Evolutionary conservation across 2,329 filamentous ascomycete species (phyloP).

Genomic region (Hypoxylon sp.): DNA sequence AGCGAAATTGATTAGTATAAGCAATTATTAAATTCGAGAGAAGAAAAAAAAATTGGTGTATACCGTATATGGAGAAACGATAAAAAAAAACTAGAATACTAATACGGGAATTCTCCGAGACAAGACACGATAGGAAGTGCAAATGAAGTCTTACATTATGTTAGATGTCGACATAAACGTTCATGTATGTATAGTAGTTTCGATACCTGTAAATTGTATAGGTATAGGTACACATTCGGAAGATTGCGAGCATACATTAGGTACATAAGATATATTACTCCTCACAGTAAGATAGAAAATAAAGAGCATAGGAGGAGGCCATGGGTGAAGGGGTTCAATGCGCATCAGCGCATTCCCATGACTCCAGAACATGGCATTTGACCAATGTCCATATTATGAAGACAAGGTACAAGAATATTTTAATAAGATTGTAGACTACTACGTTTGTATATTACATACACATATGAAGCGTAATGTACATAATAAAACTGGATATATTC

Average conservation of each 20-base stretch:
- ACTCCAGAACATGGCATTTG: slow-evolving; percentile 48
- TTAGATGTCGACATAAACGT: slow-evolving; percentile 11
- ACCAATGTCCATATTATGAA: slow-evolving; percentile 46
- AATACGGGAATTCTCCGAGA: slow-evolving; percentile 43
- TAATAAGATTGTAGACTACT: slow-evolving; percentile 11
- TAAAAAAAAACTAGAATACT: slow-evolving; percentile 24
- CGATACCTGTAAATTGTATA: neutral
- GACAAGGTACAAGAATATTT: slow-evolving; percentile 18
- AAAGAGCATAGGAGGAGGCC: neutral
- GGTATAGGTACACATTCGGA: slow-evolving; percentile 41
- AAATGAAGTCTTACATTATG: slow-evolving; percentile 17
- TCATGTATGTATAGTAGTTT: neutral
- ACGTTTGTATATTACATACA: slow-evolving; percentile 24
- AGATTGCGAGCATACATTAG: slow-evolving; percentile 39
- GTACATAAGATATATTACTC: slow-evolving; percentile 6
- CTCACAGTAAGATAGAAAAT: neutral
- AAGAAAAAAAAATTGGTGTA: slow-evolving; percentile 9
- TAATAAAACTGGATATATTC: slow-evolving; percentile 16
- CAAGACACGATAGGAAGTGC: slow-evolving; percentile 30
- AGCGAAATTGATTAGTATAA: slow-evolving; percentile 26
- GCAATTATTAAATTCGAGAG: slow-evolving; percentile 3
- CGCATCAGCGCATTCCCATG: slow-evolving; percentile 49
- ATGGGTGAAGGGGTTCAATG: slow-evolving; percentile 25
- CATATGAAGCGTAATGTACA: slow-evolving; percentile 17
- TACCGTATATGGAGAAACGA: slow-evolving; percentile 20